Conservation (phyloP, 2,329 filamentous ascomycete species). For the Talaromyces sp. region DNA sequence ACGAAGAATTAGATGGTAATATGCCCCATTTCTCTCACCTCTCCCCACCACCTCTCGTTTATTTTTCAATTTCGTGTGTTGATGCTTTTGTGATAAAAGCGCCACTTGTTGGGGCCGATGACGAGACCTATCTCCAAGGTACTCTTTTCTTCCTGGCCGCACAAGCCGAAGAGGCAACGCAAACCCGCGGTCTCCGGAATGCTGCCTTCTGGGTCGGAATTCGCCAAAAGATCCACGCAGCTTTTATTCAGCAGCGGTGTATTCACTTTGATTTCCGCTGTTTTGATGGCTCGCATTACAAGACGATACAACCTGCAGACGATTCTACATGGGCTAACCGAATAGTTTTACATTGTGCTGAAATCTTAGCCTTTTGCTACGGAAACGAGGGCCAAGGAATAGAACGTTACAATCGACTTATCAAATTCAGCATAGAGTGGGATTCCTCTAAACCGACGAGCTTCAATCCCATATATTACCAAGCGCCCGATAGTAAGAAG, state of each 20-base stretch:
- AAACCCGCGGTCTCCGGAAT: conserved; percentile 37
- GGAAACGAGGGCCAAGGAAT: conserved; percentile 26
- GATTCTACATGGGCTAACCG: conserved; percentile 52
- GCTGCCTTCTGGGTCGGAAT: conserved; percentile 52
- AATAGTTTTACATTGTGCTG: conserved; percentile 62
- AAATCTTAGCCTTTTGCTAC: conserved; percentile 66
- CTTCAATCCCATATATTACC: conserved; percentile 59
- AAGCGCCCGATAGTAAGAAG: conserved; percentile 34
- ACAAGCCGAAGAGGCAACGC: conserved; percentile 13
- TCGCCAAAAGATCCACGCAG: conserved; percentile 53
- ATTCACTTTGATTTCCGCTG: conserved; percentile 19
- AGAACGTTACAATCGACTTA: neutral
- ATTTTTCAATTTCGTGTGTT: neutral
- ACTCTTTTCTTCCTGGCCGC: conserved; percentile 22
- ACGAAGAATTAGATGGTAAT: conserved; percentile 43
- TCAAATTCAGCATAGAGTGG: conserved; percentile 51
- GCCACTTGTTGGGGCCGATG: conserved; percentile 14
- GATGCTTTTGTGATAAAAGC: neutral
- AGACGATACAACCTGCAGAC: neutral
- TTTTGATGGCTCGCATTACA: neutral
- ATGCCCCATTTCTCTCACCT: neutral
- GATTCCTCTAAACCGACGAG: conserved; percentile 47
- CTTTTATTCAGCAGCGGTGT: conserved; percentile 41
- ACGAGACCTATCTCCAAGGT: conserved; percentile 16
- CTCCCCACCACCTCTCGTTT: too few relatives aligned